Conservation (phyloP, 2,329 filamentous ascomycete genomes). For the Aspergillus quadricinctus region DNA sequence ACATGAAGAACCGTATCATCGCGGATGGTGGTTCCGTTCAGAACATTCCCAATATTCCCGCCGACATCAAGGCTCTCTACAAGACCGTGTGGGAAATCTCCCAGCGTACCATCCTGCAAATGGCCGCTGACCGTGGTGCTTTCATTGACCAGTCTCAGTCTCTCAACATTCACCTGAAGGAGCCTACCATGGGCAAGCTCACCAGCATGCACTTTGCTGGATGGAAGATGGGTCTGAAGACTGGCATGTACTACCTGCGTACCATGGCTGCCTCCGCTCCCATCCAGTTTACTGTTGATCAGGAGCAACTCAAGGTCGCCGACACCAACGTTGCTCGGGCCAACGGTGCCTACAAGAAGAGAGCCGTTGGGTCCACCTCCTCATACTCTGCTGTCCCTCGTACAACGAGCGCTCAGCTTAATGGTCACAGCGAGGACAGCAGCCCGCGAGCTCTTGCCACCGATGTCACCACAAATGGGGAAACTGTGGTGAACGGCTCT, state of each 20-base stretch:
- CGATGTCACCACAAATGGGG: slow-evolving; percentile 58
- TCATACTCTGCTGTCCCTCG: slow-evolving; percentile 60
- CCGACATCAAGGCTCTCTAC: slow-evolving; percentile 94
- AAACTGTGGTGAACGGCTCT: slow-evolving; percentile 10
- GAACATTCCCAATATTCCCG: slow-evolving; percentile 93
- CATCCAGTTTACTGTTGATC: slow-evolving; percentile 98
- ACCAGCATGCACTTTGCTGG: slow-evolving; percentile 99
- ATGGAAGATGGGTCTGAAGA: slow-evolving; percentile 99
- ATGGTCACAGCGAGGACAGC: slow-evolving; percentile 47
- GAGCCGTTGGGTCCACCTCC: slow-evolving; percentile 55
- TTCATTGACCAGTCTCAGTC: slow-evolving; percentile 99
- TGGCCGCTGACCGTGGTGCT: slow-evolving; percentile 96
- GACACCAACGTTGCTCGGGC: slow-evolving; percentile 71
- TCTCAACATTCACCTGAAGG: slow-evolving; percentile 98
- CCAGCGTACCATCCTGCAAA: slow-evolving; percentile 90
- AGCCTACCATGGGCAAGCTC: slow-evolving; percentile 99
- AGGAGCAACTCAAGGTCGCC: slow-evolving; percentile 83
- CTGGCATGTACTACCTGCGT: slow-evolving; percentile 99
- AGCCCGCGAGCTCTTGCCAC: slow-evolving; percentile 51
- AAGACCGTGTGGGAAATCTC: slow-evolving; percentile 99
- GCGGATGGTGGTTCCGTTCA: slow-evolving; percentile 93
- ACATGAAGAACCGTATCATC: slow-evolving; percentile 99
- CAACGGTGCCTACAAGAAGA: slow-evolving; percentile 63
- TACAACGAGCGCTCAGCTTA: slow-evolving; percentile 61
- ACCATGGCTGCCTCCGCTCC: slow-evolving; percentile 95